Percentiles rank a stretch among this genome's conserved stretches.
phyloP scores from a whole-genome alignment of 1,139 yeast species.

The Zygotorulaspora mrakii region DNA sequence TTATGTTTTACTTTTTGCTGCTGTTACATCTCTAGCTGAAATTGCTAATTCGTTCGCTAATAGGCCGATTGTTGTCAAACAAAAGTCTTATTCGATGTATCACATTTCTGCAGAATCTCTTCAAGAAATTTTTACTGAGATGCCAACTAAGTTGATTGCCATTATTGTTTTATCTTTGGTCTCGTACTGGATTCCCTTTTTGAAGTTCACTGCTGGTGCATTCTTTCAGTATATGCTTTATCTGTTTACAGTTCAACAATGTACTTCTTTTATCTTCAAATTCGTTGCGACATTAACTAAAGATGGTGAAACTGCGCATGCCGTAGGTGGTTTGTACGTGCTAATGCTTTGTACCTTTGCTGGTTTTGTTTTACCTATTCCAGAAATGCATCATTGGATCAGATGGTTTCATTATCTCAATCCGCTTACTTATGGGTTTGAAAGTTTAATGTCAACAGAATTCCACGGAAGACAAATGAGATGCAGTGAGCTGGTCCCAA shows the following conservation, averaged over 20 bases:
- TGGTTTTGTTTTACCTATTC: constrained; percentile 57
- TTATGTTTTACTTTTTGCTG: constrained; percentile 54
- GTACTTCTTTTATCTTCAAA: constrained; percentile 58
- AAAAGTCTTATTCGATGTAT: constrained; percentile 58
- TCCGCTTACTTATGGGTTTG: constrained; percentile 57
- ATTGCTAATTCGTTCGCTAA: constrained; percentile 53
- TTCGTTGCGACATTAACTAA: constrained; percentile 56
- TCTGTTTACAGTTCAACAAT: constrained; percentile 45
- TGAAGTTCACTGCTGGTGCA: constrained; percentile 57
- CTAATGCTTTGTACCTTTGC: constrained; percentile 53
- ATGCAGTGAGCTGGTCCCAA: constrained; percentile 50
- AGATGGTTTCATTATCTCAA: constrained; percentile 58
- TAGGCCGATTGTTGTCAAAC: constrained; percentile 59
- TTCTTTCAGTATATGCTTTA: constrained; percentile 55
- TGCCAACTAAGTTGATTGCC: constrained; percentile 51
- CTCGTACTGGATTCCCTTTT: constrained; percentile 55
- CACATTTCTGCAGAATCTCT: constrained; percentile 67
- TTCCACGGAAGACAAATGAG: constrained; percentile 49
- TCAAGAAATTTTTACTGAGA: constrained; percentile 54
- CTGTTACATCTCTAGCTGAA: constrained; percentile 56
- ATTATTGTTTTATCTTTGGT: constrained; percentile 46
- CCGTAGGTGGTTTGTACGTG: constrained; percentile 55
- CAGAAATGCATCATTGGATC: constrained; percentile 60
- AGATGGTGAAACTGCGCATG: constrained; percentile 57
- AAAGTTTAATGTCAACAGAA: constrained; percentile 55